phyloP scores from a whole-genome alignment of 805 yeast species.

The Pichia heedii region DNA sequence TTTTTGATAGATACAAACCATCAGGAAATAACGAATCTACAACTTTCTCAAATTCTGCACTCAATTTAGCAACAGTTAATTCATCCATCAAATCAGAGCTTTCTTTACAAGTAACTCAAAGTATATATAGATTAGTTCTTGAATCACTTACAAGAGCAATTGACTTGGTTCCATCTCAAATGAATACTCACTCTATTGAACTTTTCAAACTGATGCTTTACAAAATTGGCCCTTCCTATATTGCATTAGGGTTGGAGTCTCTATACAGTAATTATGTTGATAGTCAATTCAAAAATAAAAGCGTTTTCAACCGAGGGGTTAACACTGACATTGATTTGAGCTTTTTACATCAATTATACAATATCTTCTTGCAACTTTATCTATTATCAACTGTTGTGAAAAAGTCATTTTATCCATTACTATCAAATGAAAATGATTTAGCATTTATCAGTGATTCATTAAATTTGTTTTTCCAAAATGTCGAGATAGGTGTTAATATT shows the following conservation, averaged over 20 bases:
- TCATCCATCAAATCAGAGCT: conserved; percentile 14
- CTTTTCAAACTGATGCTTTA: conserved; percentile 57
- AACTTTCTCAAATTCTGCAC: neutral
- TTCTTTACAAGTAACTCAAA: conserved; percentile 45
- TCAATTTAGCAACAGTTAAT: neutral
- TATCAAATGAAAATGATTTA: conserved; percentile 23
- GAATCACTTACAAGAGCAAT: conserved; percentile 72
- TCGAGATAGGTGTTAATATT: conserved; percentile 55
- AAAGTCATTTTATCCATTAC: conserved; percentile 67
- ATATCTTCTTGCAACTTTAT: conserved; percentile 32
- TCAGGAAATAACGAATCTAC: neutral
- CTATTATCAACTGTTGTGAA: conserved; percentile 65
- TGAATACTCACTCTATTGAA: conserved; percentile 55
- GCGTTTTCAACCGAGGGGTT: conserved; percentile 19
- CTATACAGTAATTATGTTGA: conserved; percentile 34
- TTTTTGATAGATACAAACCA: conserved; percentile 22
- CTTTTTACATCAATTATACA: conserved; percentile 18
- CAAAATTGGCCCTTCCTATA: conserved; percentile 65
- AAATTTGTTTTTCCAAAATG: conserved; percentile 22
- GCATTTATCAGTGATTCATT: conserved; percentile 14
- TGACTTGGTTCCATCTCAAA: conserved; percentile 57
- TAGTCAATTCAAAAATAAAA: conserved; percentile 19
- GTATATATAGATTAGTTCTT: conserved; percentile 57
- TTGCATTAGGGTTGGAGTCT: conserved; percentile 68
- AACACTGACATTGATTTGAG: conserved; percentile 8